Evolutionary conservation across 768 basidiomycete species (phyloP).

Genomic region (Gyrodon lividus): DNA sequence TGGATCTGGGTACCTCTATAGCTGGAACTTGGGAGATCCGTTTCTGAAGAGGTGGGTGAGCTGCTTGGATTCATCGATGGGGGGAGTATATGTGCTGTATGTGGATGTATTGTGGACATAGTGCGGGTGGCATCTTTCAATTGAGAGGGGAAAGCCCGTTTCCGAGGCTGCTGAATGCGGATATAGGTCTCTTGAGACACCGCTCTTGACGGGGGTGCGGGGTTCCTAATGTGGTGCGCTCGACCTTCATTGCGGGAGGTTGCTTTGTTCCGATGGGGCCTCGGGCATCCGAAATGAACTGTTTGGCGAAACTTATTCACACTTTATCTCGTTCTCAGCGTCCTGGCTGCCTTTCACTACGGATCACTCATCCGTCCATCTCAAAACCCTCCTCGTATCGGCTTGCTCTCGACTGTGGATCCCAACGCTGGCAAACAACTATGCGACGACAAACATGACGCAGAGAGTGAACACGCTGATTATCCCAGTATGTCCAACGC

Average conservation of each 20-base stretch:
- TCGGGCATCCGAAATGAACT: slow-evolving; percentile 13
- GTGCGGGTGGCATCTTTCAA: slow-evolving; percentile 1
- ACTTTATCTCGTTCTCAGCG: slow-evolving; percentile 40
- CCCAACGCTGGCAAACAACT: slow-evolving; percentile 44
- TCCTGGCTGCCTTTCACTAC: slow-evolving; percentile 66
- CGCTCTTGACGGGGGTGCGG: too few species aligned
- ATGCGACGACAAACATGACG: slow-evolving; percentile 34
- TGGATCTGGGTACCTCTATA: slow-evolving; percentile 57
- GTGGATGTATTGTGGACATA: slow-evolving; percentile 2
- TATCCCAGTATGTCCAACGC: slow-evolving; percentile 26
- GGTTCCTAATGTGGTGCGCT: background rate
- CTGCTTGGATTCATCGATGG: background rate
- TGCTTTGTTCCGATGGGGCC: slow-evolving; percentile 10
- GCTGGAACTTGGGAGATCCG: slow-evolving; percentile 77
- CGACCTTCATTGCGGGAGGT: background rate
- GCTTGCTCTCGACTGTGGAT: slow-evolving; percentile 71
- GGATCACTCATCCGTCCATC: slow-evolving; percentile 72
- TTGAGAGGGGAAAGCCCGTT: background rate
- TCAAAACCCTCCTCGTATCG: slow-evolving; percentile 64
- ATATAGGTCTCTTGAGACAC: background rate
- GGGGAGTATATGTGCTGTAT: background rate
- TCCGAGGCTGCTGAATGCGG: background rate
- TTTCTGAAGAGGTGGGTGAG: slow-evolving; percentile 67
- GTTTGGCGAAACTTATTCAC: slow-evolving; percentile 5
- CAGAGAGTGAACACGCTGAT: slow-evolving; percentile 28